Evolutionary conservation across 192 early-diverging fungal species (phyloP).

Genomic region (Coemansia sp.): DNA sequence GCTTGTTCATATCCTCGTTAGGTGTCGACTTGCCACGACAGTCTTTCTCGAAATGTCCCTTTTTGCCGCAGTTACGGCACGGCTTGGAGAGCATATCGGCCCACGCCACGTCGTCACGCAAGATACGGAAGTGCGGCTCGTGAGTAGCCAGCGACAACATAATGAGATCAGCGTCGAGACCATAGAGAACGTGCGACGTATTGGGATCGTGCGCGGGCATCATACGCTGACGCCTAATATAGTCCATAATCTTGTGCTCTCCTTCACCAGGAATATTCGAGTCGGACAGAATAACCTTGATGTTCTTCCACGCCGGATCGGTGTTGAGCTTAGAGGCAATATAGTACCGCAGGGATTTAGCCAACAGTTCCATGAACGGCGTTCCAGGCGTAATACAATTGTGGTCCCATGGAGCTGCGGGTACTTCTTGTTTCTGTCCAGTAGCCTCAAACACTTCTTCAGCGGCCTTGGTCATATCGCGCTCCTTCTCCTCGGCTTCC

Average conservation of each 20-base stretch:
- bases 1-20: slow-evolving; percentile 33
- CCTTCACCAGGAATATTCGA: slow-evolving; percentile 97
- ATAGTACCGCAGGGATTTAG: slow-evolving; percentile 84
- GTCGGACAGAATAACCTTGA: slow-evolving; percentile 89
- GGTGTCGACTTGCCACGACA: slow-evolving; percentile 31
- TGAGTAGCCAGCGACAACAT: slow-evolving; percentile 95
- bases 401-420: slow-evolving; percentile 78
- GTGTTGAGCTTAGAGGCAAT: slow-evolving; percentile 82
- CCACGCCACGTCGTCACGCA: slow-evolving; percentile 94
- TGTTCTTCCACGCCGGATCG: slow-evolving; percentile 82
- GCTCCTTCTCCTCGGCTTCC: slow-evolving; percentile 58
- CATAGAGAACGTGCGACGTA: slow-evolving; percentile 90
- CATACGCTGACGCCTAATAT: slow-evolving; percentile 78
- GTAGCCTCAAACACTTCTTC: slow-evolving; percentile 58
- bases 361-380: slow-evolving; percentile 91
- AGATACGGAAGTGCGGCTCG: slow-evolving; percentile 94
- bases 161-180: slow-evolving; percentile 95
- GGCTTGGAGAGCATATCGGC: slow-evolving; percentile 69
- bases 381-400: slow-evolving; percentile 99
- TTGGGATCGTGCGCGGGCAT: slow-evolving; percentile 86
- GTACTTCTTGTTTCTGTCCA: slow-evolving; percentile 52
- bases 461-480: slow-evolving; percentile 27
- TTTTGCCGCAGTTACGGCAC: slow-evolving; percentile 64
- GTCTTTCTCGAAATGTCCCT: slow-evolving; percentile 61
- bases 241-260: slow-evolving; percentile 99